Base-by-base conservation (phyloP, 1,284 basidiomycete species). In the Agroathelia rolfsii region DNA sequence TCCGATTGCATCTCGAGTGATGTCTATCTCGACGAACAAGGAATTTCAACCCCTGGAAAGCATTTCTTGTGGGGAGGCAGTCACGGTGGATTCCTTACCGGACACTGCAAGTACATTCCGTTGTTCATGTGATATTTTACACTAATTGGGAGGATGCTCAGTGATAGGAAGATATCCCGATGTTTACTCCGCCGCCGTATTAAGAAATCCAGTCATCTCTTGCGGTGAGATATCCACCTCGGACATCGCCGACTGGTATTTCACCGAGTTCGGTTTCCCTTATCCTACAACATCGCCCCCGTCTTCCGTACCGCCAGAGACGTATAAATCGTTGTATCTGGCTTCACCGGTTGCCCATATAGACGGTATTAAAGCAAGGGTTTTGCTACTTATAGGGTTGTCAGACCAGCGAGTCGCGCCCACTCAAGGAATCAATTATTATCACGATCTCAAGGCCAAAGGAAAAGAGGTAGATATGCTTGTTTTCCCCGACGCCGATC, bases 241-340 rank as follows among this genome's bases (percentile, higher is more conserved):
- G 1, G 82, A 86, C 42, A 84, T 85, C 24, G 69, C 76, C 3
- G 82, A 85, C 44, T 85, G 81, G 81, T 69, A 69, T 24, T 76
- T 63, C 43, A 47, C 55, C 9, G 81, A 85, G 51, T 72, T 75
- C 34, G 73, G 65, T 1, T 38, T 72, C 3, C 41, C 50, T 1
- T 73, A 65, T 43, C 32, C 44, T 11, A 19, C 55, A 32, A 20
- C 51, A 43, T 22, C 30, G 6, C 13, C 34, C 55, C 61, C 1
- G 35, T 64, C 1, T 40, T 41, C 4, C 64, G 62, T 12, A 54
- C 47, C 12, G 40, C 61, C 68, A 0, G 58, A 60, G 3, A 45
- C 54, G 11, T 80, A 64, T 41, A 43, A 51, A 2, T 46, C 53
- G 18, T 51, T 83, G 2, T 66, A 65, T 34, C 42, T 49, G 1